Base-by-base conservation (phyloP, 164 flowering plant species). In the Macadamia integrifolia region DNA sequence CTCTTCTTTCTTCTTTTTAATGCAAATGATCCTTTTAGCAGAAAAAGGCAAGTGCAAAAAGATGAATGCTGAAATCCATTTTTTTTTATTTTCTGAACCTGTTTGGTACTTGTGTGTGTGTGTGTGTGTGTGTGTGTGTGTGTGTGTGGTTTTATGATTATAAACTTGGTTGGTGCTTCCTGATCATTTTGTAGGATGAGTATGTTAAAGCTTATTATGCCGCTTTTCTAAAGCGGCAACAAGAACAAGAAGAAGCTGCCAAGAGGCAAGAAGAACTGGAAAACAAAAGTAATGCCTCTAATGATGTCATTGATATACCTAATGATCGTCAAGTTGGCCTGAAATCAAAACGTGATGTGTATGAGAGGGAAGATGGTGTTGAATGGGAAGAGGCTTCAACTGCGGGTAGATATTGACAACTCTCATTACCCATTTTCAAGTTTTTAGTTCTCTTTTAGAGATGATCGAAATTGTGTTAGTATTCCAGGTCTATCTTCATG, bases 151-250 rank as follows among this genome's bases (percentile, higher is more conserved):
- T 23, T 23, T 23, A 44, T 61, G 62, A 18, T 29, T 56, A 61
- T 44, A 29, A 64, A 71, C 17, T 49, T 61, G 65, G 44, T 62
- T 29, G 46, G 5, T 58, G 18, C 56, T 58, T 61, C 17, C 58
- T 60, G 44, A 67, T 67, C 55, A 17, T 72, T 7, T 66, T 77
- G 58, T 74, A 92, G 97, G 91, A 87, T 76, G 98, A 89, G 78
- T 91, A 89, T 80, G 53, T 81, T n/a, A 86, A 88, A 76, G 98
- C 98, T 30, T 95, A 90, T 80, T 89, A 95, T 78, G 88, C 87
- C 65, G 98, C 98, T 69, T 0, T 90, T 40, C 67, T 78, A 29
- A 69, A 82, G 77, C 82, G 83, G 71, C 95, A 88, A 69, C 81
- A 75, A 69, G 87, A 86, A 66, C 77, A 80, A 64, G 85, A 81